Evolutionary conservation across 306 rosid species (phyloP).

Genomic region (Medicago ruthenica): DNA sequence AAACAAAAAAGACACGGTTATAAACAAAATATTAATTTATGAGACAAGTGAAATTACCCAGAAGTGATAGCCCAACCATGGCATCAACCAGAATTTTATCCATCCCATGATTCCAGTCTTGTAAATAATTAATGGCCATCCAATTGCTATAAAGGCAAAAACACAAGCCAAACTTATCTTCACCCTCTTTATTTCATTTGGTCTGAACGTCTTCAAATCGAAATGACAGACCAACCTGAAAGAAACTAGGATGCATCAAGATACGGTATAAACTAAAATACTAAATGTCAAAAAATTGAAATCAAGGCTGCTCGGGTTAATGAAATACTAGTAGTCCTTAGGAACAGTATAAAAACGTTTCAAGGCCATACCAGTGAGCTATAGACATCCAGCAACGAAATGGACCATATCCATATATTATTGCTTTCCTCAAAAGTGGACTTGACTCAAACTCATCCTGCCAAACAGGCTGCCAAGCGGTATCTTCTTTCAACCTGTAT

Average conservation of each 20-base stretch:
- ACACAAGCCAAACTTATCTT: conserved; percentile 96
- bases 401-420: conserved; percentile 85
- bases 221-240: conserved; percentile 85
- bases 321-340: conserved; percentile 23
- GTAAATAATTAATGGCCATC: conserved; percentile 92
- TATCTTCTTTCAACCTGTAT: conserved; percentile 83
- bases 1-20: neutral
- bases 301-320: conserved; percentile 34
- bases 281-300: conserved; percentile 22
- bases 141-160: conserved; percentile 82
- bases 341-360: conserved; percentile 33
- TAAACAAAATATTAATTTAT: conserved; percentile 37
- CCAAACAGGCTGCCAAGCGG: conserved; percentile 93
- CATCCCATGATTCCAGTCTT: conserved; percentile 92
- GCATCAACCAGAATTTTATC: conserved; percentile 98
- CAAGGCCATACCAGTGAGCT: conserved; percentile 75
- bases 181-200: conserved; percentile 83
- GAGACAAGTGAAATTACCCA: conserved; percentile 70
- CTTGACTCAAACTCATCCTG: conserved; percentile 79
- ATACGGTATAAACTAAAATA: conserved; percentile 15
- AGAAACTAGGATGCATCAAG: conserved; percentile 40
- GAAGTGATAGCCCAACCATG: conserved; percentile 98
- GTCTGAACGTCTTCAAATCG: conserved; percentile 77
- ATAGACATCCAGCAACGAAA: conserved; percentile 93
- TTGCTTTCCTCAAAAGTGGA: conserved; percentile 74